Base-by-base conservation (phyloP, 306 rosid genomes). In the Trichosanthes cucumerina region DNA sequence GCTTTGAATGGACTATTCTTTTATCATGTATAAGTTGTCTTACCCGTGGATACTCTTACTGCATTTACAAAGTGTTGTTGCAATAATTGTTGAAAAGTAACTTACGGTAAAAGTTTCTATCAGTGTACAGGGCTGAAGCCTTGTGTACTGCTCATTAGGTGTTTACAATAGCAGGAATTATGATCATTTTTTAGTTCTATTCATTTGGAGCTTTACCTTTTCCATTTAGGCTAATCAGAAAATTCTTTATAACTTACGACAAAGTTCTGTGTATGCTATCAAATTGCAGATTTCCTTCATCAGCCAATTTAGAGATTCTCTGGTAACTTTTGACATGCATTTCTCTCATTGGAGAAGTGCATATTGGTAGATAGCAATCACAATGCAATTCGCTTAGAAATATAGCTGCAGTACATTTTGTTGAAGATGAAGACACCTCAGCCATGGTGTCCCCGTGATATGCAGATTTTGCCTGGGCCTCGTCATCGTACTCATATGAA, bases 401-500 rank as follows among this genome's bases (percentile, higher is more conserved):
- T 79, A 87, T 79, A 76, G 64, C 43, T 79, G 69, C 82, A 63
- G 82, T 74, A 9, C 62, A 74, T 49, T 50, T 74, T 74, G 71
- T 77, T 72, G 23, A 81, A 87, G 86, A 95, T 96, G 99, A 96
- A 93, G 93, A 77, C 87, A 1, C 77, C 70, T 52, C 91, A 89
- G 81, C 83, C 41, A 70, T 89, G 98, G 96, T 89, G 84, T 74
- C 47, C 89, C 58, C 80, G 90, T 52, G 98, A 93, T 70, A 80
- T 92, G 95, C 93, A 90, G 82, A 86, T 82, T 81, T 84, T 93
- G 78, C 86, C 92, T 8, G 97, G 97, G 59, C 62, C 91, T 81
- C 98, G 99, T 79, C 94, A 93, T 62, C 98, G 98, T 63, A 84
- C 93, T 57, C 94, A 83, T 34, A 33, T 92, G 83, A 96, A 84